Evolutionary conservation across 768 basidiomycete genomes (phyloP).

Genomic region (Pleurotus platypus): DNA sequence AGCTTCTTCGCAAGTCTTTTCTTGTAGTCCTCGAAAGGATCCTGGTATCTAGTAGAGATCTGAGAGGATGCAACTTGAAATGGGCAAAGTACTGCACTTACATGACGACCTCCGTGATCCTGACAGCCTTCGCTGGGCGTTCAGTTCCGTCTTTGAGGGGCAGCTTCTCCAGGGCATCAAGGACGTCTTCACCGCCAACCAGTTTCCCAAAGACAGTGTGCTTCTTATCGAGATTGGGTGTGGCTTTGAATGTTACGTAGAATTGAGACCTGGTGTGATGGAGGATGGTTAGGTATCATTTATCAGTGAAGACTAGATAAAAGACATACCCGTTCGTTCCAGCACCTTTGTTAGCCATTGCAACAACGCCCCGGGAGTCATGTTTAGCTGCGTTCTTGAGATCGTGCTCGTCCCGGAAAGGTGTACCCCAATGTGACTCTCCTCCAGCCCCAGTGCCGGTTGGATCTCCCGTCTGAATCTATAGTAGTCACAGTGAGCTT

Average conservation of each 20-base stretch:
- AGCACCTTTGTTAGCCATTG: constrained; percentile 96
- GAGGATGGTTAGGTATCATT: background rate
- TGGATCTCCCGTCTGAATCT: constrained; percentile 99
- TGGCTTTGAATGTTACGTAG: constrained; percentile 83
- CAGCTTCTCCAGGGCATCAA: constrained; percentile 79
- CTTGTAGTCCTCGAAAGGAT: constrained; percentile 95
- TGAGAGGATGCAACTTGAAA: background rate
- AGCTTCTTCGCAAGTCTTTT: constrained; percentile 76
- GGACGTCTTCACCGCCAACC: constrained; percentile 91
- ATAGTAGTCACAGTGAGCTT: constrained; percentile 6
- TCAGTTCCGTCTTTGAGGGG: constrained; percentile 84
- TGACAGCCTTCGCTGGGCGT: constrained; percentile 79
- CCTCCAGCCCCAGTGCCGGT: constrained; percentile 95
- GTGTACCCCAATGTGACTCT: constrained; percentile 89
- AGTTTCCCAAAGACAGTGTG: constrained; percentile 97
- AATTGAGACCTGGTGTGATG: constrained; percentile 71
- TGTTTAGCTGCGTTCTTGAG: constrained; percentile 86
- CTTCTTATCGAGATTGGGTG: constrained; percentile 86
- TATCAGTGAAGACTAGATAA: constrained; percentile 3
- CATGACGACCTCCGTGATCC: constrained; percentile 86
- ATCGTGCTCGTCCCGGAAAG: constrained; percentile 93
- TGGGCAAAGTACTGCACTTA: constrained; percentile 28
- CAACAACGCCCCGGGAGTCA: constrained; percentile 77
- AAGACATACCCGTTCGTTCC: constrained; percentile 76
- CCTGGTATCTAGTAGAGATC: constrained; percentile 62